These are phyloP conservation scores for Suhomyces ambrosiae DNA, from an alignment of 1,139 yeast genomes.

Conservation along the genomic window DNA sequence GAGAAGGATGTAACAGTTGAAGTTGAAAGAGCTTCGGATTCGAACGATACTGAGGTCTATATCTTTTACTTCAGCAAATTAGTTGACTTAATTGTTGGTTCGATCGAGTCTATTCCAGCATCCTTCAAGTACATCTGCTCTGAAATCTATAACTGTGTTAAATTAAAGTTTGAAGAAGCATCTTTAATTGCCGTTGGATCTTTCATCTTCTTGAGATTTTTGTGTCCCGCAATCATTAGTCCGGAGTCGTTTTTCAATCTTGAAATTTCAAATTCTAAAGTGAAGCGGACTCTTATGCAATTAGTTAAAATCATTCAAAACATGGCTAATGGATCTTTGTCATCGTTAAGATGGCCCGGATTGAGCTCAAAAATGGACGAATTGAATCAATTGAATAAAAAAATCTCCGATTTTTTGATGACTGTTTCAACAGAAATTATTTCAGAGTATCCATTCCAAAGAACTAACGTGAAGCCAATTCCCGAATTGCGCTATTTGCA, in stretches of 20 bases:
- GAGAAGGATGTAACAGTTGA: slow-evolving; percentile 58
- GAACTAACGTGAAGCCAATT: slow-evolving; percentile 28
- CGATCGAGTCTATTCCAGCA: slow-evolving; percentile 62
- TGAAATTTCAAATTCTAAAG: slow-evolving; percentile 46
- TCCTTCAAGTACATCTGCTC: slow-evolving; percentile 77
- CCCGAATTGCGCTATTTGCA: slow-evolving; percentile 64
- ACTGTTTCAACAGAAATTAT: slow-evolving; percentile 16
- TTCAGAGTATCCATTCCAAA: slow-evolving; percentile 34
- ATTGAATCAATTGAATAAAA: slow-evolving; percentile 44
- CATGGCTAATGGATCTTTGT: slow-evolving; percentile 77
- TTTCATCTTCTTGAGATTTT: slow-evolving; percentile 77
- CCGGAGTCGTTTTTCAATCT: slow-evolving; percentile 70
- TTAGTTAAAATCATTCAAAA: slow-evolving; percentile 85
- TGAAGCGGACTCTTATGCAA: slow-evolving; percentile 75
- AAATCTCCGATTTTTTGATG: slow-evolving; percentile 50
- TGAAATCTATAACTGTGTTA: slow-evolving; percentile 66
- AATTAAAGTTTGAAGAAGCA: slow-evolving; percentile 66
- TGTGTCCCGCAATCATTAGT: slow-evolving; percentile 90
- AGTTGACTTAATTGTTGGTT: slow-evolving; percentile 61
- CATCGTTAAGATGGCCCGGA: slow-evolving; percentile 62
- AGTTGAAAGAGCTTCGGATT: slow-evolving; percentile 56
- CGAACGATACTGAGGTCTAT: slow-evolving; percentile 52
- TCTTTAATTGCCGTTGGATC: slow-evolving; percentile 81
- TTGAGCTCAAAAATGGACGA: slow-evolving; percentile 45
- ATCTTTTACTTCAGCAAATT: slow-evolving; percentile 59